A percentile compares a stretch with the other conserved stretches of the same genome.
Evolutionary conservation across 257 asterid genomes (phyloP).

Genomic region (Lantana camara): DNA sequence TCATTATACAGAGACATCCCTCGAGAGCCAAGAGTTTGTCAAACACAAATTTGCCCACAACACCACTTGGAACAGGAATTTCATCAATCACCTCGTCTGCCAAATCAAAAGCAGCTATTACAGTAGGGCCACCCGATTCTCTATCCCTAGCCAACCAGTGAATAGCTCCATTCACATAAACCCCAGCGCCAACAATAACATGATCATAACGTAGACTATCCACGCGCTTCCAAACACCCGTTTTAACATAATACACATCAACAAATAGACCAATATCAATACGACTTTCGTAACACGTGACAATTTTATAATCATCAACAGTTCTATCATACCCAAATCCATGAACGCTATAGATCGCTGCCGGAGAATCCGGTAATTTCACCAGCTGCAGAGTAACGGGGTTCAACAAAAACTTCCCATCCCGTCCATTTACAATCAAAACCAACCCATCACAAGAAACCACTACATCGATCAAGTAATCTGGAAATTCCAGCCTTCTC

Average conservation of each 20-base stretch:
- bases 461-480: constrained; percentile 5
- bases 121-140: constrained; percentile 25
- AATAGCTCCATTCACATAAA: constrained; percentile 38
- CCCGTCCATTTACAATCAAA: constrained; percentile 17
- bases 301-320: constrained; percentile 49
- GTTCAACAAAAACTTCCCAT: constrained; percentile 29
- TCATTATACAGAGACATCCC: constrained; percentile 50
- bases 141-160: constrained; percentile 49
- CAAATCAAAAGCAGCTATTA: constrained; percentile 47
- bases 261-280: constrained; percentile 37
- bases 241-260: constrained; percentile 41
- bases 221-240: constrained; percentile 43
- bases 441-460: constrained; percentile 44
- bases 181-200: constrained; percentile 36
- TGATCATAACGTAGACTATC: constrained; percentile 43
- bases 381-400: constrained; percentile 39
- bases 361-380: constrained; percentile 24
- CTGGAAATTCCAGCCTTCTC: constrained; percentile 13
- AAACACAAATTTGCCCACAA: constrained; percentile 26
- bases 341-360: constrained; percentile 34
- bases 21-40: constrained; percentile 35
- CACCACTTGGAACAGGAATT: constrained; percentile 39
- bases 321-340: constrained; percentile 48
- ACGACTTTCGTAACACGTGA: constrained; percentile 25
- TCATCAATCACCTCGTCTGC: constrained; percentile 38